These are phyloP conservation scores for Cyclostephanos tholiformis DNA, from an alignment of 108 stramenopile genomes.

Conservation along the genomic window DNA sequence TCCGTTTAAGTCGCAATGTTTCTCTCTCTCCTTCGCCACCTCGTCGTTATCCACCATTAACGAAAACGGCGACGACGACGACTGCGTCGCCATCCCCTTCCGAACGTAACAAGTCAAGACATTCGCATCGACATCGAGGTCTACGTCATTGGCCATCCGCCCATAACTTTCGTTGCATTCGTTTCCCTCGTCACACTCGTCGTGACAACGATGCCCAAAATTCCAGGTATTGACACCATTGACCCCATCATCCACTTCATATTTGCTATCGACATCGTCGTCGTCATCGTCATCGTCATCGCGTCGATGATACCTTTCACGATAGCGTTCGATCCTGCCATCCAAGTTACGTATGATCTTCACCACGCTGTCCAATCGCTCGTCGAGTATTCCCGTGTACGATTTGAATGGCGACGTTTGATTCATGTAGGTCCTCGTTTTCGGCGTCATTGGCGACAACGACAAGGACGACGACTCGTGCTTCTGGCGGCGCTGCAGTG, in stretches of 20 bases:
- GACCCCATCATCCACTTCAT: too few relatives aligned
- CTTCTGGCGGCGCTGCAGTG: too few relatives aligned
- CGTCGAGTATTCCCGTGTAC: not conserved
- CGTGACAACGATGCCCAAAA: not conserved
- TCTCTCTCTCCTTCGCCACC: not conserved
- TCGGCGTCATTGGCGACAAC: not conserved
- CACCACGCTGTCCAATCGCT: not conserved
- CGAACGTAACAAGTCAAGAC: not conserved
- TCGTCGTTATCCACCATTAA: not conserved
- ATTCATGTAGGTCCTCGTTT: not conserved
- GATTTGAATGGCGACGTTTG: not conserved
- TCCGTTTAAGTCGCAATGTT: not conserved
- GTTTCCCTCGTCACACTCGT: not conserved
- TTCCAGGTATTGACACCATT: too few relatives aligned
- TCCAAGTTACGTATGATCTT: not conserved
- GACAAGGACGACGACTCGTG: not conserved
- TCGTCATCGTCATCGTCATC: too few relatives aligned
- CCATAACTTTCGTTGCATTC: not conserved
- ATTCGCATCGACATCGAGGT: not conserved
- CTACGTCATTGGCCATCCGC: not conserved
- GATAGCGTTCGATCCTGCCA: not conserved
- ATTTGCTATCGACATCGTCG: too few relatives aligned
- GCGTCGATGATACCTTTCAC: not conserved
- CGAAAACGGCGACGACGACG: not conserved
- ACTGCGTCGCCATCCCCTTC: not conserved